phyloP scores from a whole-genome alignment of 2,329 filamentous ascomycete species.

The Pseudogymnoascus sp. region DNA sequence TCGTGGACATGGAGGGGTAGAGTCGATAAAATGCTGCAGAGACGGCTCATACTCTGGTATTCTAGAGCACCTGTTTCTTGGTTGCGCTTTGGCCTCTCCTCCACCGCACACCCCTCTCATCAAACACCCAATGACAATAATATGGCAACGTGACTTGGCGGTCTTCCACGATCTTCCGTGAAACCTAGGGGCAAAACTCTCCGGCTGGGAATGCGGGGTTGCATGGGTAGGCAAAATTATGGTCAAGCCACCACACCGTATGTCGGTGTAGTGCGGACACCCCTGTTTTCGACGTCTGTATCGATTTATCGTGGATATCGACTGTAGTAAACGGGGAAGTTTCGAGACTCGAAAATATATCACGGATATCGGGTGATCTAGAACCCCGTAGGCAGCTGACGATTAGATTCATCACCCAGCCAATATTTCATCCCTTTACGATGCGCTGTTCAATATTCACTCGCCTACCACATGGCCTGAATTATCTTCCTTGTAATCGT shows the following conservation, averaged over 20 bases:
- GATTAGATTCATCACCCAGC: not conserved
- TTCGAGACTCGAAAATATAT: not conserved
- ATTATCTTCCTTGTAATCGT: not conserved
- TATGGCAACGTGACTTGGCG: not conserved
- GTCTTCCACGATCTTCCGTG: not conserved
- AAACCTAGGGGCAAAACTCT: not conserved
- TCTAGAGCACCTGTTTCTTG: not conserved
- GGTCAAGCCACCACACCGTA: not conserved
- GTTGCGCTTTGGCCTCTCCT: not conserved
- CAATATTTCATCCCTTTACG: not conserved
- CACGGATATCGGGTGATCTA: not conserved
- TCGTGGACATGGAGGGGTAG: not conserved
- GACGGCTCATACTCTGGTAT: not conserved
- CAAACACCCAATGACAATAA: not conserved
- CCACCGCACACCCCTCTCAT: not conserved
- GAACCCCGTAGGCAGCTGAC: not conserved
- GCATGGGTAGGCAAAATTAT: not conserved
- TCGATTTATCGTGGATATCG: not conserved
- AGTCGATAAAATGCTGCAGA: not conserved
- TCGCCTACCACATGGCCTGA: not conserved
- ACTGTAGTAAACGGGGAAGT: not conserved
- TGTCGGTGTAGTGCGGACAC: not conserved
- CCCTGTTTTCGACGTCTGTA: not conserved
- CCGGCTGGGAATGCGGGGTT: not conserved
- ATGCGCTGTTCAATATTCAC: not conserved